These are phyloP conservation scores for Fusarium cicatricum DNA, from an alignment of 2,329 filamentous ascomycete genomes.

Conservation along the genomic window DNA sequence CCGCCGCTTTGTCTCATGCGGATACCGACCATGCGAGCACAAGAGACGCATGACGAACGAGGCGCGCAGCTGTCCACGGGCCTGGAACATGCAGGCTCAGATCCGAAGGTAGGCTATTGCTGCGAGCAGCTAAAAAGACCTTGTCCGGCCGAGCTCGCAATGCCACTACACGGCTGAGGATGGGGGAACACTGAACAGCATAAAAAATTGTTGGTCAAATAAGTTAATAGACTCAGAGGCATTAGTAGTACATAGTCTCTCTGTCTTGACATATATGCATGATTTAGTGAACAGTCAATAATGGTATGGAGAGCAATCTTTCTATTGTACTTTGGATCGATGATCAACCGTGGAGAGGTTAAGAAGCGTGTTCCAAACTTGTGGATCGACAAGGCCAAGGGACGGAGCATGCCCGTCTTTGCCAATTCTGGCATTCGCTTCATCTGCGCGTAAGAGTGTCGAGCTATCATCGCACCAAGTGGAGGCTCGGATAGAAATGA, in stretches of 20 bases:
- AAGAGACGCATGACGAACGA: conserved; percentile 32
- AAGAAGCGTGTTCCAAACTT: background rate
- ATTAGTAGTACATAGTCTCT: too few relatives aligned
- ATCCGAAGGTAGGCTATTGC: conserved; percentile 25
- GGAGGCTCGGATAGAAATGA: conserved; percentile 35
- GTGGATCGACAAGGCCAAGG: conserved; percentile 6
- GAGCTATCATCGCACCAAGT: conserved; percentile 35
- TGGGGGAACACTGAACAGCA: too few relatives aligned
- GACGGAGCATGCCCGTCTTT: conserved; percentile 14
- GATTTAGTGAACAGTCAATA: too few relatives aligned
- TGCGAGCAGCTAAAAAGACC: conserved; percentile 19
- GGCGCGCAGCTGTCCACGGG: conserved; percentile 21
- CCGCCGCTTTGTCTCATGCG: conserved; percentile 23
- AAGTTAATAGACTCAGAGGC: too few relatives aligned
- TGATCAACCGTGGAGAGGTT: background rate
- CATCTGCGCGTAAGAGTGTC: conserved; percentile 10
- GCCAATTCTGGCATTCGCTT: conserved; percentile 24
- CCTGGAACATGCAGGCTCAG: conserved; percentile 26
- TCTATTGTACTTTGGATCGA: too few relatives aligned
- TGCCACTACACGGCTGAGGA: background rate
- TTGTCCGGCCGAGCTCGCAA: conserved; percentile 16
- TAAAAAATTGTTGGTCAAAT: too few relatives aligned
- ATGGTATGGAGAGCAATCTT: too few relatives aligned
- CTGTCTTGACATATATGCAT: too few relatives aligned
- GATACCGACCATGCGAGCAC: conserved; percentile 24